Base-by-base conservation (phyloP, 2,329 filamentous ascomycete species). In the Xylaria sp. region DNA sequence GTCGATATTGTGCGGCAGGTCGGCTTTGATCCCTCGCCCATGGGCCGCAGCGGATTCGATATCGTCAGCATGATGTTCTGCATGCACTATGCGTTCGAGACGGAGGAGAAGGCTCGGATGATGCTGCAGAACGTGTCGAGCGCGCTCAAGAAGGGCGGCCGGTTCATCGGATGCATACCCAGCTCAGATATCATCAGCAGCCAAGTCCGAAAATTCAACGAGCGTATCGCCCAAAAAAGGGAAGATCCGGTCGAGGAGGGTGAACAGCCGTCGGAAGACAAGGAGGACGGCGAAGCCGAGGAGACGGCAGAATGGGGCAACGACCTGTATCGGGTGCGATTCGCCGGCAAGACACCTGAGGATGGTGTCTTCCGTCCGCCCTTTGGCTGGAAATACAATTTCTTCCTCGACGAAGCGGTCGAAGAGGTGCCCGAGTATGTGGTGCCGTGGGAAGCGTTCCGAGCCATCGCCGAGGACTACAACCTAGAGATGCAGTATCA, bases 41-140 rank as follows among this genome's bases (percentile, higher is more conserved):
- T 92, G 89, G 87, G 88, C 70, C 89, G 89, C 63, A 91, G 91
- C 65, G 94, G 95, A 3, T 99, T 98, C 76, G 96, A 99, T 79
- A 92, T 98, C 51, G 95, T 99, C 72, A 94, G 92, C 78, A 97
- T 97, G 89, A 99, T 99, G 96, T 99, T 99, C 81, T 97, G 94
- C 77, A 96, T 99, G 90, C 96, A 99, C 82, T 99, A 99, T 80
- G 94, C 96, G 6, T 99, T 98, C 75, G 96, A 98, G 83, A 93
- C 86, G 62, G 95, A 99, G 80, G 88, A 89, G 57, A 97, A 97
- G 80, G 94, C 95, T 1, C 89, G 94, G 54, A 92, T 89, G 71
- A 98, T 99, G 96, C 86, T 99, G 65, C 89, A 90, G 76, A 99
- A 99, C 77, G 95, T 99, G 2, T 91, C 96, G 0, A 92, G 94